Evolutionary conservation across 1,284 basidiomycete genomes (phyloP).

Genomic region (Golubevia sp.): DNA sequence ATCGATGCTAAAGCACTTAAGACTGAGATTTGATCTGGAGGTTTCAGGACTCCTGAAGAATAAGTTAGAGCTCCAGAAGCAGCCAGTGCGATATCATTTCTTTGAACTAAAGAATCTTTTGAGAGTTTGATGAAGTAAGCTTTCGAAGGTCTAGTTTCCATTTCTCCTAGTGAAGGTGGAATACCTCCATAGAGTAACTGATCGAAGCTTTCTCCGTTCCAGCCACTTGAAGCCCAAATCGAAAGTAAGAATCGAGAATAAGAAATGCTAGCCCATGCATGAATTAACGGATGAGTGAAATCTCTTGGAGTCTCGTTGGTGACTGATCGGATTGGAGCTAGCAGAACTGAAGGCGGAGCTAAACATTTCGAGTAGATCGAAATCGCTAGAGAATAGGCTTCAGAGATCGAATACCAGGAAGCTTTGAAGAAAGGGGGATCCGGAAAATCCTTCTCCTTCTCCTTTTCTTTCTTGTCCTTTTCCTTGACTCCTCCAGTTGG

Average conservation of each 20-base stretch:
- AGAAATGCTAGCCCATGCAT: slow-evolving; percentile 46
- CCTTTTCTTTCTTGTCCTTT: slow-evolving; percentile 33
- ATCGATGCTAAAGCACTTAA: slow-evolving; percentile 39
- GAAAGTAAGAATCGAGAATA: slow-evolving; percentile 54
- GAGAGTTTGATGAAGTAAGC: not conserved
- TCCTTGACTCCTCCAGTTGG: slow-evolving; percentile 21
- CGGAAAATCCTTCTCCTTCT: slow-evolving; percentile 26
- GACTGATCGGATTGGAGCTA: slow-evolving; percentile 36
- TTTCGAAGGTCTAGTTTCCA: not conserved
- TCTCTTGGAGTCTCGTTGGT: slow-evolving; percentile 53
- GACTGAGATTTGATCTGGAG: slow-evolving; percentile 46
- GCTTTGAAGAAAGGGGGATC: slow-evolving; percentile 26
- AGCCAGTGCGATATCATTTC: slow-evolving; percentile 48
- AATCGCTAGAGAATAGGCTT: slow-evolving; percentile 51
- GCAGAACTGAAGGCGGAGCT: slow-evolving; percentile 44
- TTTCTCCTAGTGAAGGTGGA: slow-evolving; percentile 44
- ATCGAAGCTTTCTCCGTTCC: slow-evolving; percentile 58
- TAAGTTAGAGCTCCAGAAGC: slow-evolving; percentile 39
- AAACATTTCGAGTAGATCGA: slow-evolving; percentile 55
- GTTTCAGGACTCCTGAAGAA: slow-evolving; percentile 40
- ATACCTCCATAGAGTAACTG: slow-evolving; percentile 55
- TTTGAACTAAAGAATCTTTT: slow-evolving; percentile 29
- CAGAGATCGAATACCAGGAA: slow-evolving; percentile 51
- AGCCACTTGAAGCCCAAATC: slow-evolving; percentile 51
- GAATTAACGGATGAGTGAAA: slow-evolving; percentile 55